Evolutionary conservation across 176 grass and related monocot genomes (phyloP), one percentile per base, ranked within the genome.

Genomic region (Neostapfia colusana): DNA sequence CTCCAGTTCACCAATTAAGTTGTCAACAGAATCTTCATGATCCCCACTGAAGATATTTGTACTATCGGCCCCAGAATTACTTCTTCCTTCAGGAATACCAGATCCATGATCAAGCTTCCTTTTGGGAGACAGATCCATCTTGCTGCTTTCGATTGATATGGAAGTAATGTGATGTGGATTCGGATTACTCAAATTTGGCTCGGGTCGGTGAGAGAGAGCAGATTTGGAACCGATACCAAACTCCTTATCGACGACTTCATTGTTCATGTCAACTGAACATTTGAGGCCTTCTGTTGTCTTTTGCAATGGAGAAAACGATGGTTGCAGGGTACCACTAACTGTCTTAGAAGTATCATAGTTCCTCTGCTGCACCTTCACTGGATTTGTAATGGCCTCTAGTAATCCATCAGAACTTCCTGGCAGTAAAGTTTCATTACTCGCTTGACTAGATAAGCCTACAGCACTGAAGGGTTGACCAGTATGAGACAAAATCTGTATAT

Each of bases 311-410:
- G 85, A 81, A 89, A 81, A 83, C 45, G 90, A 80, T 67, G 81
- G 28, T 36, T 93, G 79, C 75, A 67, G 43, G 23, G 75, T 72
- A 40, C 5, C 28, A 39, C 10, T 74, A 35, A 21, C 57, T 69
- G 57, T 70, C 50, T 69, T 79, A 65, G 15, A 20, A 56, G 70
- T 69, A 35, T 31, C 79, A 78, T 73, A 65, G 43, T 70, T 86
- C 70, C 78, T 86, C 42, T 90, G 86, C 49, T 88, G 69, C 75
- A 69, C 77, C 71, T 84, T 92, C 63, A 90, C 86, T 20, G 88
- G 92, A 69, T 95, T 90, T 80, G 96, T 89, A 85, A 99, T 92
- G 74, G 92, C 72, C 78, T 95, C 89, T 68, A 99, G 78, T 38
- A 99, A 82, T 67, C 96, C 96, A 21, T 89, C 89, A 21, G 96